phyloP scores from a whole-genome alignment of 2,329 filamentous ascomycete species.

The Colletotrichum theobromicola region DNA sequence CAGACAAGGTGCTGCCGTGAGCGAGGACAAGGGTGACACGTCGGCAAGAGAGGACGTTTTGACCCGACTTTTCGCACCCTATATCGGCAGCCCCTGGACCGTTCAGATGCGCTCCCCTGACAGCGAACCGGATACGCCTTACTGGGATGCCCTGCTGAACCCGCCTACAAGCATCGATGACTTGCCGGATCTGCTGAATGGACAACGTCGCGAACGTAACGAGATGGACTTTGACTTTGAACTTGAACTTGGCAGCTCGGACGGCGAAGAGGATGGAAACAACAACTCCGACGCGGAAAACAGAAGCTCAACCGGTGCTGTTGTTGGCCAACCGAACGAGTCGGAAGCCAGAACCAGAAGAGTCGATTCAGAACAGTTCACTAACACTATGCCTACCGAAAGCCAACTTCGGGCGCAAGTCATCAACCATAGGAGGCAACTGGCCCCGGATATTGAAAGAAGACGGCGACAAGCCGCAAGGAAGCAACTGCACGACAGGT shows the following conservation, averaged over 20 bases:
- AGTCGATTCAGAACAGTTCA: slow-evolving; percentile 31
- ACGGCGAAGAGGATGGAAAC: slow-evolving; percentile 27
- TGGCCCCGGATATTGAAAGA: slow-evolving; percentile 42
- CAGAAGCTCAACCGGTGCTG: slow-evolving; percentile 1
- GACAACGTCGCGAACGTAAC: slow-evolving; percentile 21
- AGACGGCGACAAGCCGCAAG: slow-evolving; percentile 47
- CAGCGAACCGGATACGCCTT: slow-evolving; percentile 40
- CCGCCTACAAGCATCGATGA: slow-evolving; percentile 50
- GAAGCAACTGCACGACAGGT: slow-evolving; percentile 69
- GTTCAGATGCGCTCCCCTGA: slow-evolving; percentile 32
- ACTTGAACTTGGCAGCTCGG: slow-evolving; percentile 20
- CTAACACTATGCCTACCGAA: slow-evolving; percentile 40
- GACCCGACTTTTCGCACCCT: slow-evolving; percentile 52
- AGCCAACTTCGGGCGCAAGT: slow-evolving; percentile 45
- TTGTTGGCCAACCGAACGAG: neutral
- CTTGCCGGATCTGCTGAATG: slow-evolving; percentile 43
- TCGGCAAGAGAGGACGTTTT: slow-evolving; percentile 67
- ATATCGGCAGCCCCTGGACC: slow-evolving; percentile 23
- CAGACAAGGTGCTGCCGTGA: slow-evolving; percentile 60
- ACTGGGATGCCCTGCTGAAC: slow-evolving; percentile 49
- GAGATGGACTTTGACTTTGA: slow-evolving; percentile 22
- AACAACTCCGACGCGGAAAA: slow-evolving; percentile 31
- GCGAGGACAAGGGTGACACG: slow-evolving; percentile 64
- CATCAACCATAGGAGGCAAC: slow-evolving; percentile 38
- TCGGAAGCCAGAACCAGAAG: neutral